A percentile compares a stretch with the other conserved stretches of the same genome.
These are phyloP conservation scores for Sporothrix sp. DNA, from an alignment of 2,329 filamentous ascomycete genomes.

Conservation along the genomic window DNA sequence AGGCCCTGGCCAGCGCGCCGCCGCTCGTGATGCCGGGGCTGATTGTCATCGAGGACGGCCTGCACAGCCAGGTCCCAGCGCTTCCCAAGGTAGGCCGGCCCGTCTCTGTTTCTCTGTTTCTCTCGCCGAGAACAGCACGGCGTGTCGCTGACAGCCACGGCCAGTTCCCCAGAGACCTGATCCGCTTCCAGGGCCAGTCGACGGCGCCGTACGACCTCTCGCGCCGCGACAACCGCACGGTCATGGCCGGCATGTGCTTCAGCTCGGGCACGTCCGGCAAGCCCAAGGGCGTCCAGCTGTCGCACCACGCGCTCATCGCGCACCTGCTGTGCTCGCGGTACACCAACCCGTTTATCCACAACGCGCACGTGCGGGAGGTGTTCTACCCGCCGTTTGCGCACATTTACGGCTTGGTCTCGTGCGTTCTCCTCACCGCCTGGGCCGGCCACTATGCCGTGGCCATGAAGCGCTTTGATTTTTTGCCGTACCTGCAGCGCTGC, in stretches of 20 bases:
- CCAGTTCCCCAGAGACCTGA: constrained; percentile 6
- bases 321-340: constrained; percentile 25
- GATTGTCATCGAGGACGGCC: constrained; percentile 5
- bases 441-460: constrained; percentile 44
- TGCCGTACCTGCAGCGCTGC: constrained; percentile 58
- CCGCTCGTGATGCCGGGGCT: background rate
- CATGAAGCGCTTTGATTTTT: constrained; percentile 68
- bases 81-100: background rate
- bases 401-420: constrained; percentile 36
- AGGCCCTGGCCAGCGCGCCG: background rate
- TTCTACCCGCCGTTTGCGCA: constrained; percentile 37
- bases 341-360: constrained; percentile 25
- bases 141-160: background rate
- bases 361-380: constrained; percentile 19
- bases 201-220: background rate
- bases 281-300: constrained; percentile 38
- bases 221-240: constrained; percentile 6
- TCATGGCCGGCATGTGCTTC: constrained; percentile 29
- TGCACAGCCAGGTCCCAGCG: background rate
- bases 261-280: constrained; percentile 40
- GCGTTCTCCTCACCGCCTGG: constrained; percentile 29
- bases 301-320: constrained; percentile 35
- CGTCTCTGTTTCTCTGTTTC: background rate
- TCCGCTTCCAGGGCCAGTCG: constrained; percentile 9
- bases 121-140: too few relatives aligned